These are phyloP conservation scores for Mycena kentingensis DNA, from an alignment of 768 basidiomycete species.

Conservation along the genomic window DNA sequence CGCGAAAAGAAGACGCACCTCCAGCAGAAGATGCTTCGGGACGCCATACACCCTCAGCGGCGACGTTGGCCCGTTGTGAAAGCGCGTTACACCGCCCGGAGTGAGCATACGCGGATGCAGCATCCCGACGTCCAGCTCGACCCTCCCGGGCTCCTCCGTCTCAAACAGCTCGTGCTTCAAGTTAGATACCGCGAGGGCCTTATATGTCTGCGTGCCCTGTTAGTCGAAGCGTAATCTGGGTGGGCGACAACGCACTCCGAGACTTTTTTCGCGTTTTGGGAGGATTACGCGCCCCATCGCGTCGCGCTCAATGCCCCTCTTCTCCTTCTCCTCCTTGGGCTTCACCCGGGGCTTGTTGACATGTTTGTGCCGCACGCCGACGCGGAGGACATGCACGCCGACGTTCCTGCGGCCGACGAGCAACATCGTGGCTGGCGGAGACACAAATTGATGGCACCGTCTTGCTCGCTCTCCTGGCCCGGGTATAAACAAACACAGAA, in stretches of 20 bases:
- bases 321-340: background rate
- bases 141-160: constrained; percentile 30
- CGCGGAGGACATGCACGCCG: background rate
- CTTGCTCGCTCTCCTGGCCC: no score
- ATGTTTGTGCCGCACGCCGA: constrained; percentile 7
- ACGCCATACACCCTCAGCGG: constrained; percentile 69
- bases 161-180: constrained; percentile 46
- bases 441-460: no score
- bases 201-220: constrained; percentile 39
- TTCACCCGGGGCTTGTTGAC: background rate
- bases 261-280: constrained; percentile 26
- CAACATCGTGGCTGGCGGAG: no score
- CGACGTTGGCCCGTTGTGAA: constrained; percentile 4
- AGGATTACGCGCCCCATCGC: constrained; percentile 13
- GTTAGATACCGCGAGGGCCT: constrained; percentile 40
- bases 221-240: background rate
- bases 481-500: background rate
- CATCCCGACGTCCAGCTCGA: constrained; percentile 39
- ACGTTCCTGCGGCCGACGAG: no score
- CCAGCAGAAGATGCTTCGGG: constrained; percentile 67
- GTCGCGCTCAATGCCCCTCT: constrained; percentile 6
- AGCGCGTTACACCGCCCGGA: constrained; percentile 32
- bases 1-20: constrained; percentile 50
- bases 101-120: constrained; percentile 37
- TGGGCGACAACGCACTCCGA: constrained; percentile 30